Evolutionary conservation across 495 filamentous ascomycete species (phyloP).

Genomic region (Aspergillus hancockii): DNA sequence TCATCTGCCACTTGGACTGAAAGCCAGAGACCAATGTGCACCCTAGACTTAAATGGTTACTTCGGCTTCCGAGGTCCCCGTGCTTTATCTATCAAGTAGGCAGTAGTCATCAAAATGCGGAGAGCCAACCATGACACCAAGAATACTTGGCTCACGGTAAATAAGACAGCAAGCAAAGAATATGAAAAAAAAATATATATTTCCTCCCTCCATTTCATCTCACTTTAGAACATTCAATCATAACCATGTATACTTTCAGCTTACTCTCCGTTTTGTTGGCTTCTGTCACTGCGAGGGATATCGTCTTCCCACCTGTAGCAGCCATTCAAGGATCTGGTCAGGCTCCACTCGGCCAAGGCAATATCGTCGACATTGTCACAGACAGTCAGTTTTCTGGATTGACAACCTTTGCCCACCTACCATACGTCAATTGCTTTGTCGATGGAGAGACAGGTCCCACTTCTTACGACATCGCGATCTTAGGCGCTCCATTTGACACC

Average conservation of each 20-base stretch:
- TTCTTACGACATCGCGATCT: constrained; percentile 34
- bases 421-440: constrained; percentile 44
- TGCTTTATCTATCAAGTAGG: too few relatives aligned
- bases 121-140: too few relatives aligned
- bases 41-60: too few relatives aligned
- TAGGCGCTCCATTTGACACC: constrained; percentile 55
- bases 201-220: too few relatives aligned
- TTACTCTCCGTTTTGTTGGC: background rate
- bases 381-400: constrained; percentile 42
- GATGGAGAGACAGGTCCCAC: constrained; percentile 16
- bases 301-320: constrained; percentile 39
- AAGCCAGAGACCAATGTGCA: too few relatives aligned
- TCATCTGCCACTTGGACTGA: too few relatives aligned
- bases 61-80: too few relatives aligned
- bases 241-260: background rate
- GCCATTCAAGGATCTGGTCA: constrained; percentile 20
- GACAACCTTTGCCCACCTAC: constrained; percentile 50
- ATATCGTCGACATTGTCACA: constrained; percentile 27
- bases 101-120: too few relatives aligned
- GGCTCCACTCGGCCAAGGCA: constrained; percentile 20
- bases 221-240: background rate
- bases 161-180: too few relatives aligned
- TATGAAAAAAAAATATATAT: too few relatives aligned
- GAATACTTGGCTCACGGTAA: too few relatives aligned
- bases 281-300: constrained; percentile 28